Conservation (phyloP, 192 early-diverging fungal species). For the Backusella tarrabulga region DNA sequence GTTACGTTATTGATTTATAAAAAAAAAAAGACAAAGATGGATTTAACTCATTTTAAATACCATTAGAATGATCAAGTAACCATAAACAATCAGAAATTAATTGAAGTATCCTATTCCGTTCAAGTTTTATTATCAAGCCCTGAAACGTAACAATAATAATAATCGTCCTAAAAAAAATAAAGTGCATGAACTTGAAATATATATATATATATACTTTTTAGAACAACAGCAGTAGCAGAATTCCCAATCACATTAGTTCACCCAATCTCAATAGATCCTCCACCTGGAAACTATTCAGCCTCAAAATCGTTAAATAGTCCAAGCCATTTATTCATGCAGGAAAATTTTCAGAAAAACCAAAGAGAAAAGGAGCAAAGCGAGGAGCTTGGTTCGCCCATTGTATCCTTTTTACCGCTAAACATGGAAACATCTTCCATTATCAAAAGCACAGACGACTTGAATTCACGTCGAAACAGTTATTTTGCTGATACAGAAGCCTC, state of each 20-base stretch:
- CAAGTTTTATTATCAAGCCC: background rate
- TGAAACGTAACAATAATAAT: background rate
- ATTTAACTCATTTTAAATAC: background rate
- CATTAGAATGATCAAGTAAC: conserved; percentile 1
- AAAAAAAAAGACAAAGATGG: background rate
- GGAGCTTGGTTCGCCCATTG: background rate
- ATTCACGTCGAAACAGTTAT: background rate
- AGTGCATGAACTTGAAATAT: background rate
- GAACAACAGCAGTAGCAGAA: conserved; percentile 13
- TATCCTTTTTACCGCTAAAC: background rate
- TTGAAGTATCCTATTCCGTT: conserved; percentile 9
- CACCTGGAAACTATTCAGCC: conserved; percentile 3
- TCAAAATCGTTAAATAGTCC: background rate
- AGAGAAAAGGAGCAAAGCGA: background rate
- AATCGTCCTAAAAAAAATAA: background rate
- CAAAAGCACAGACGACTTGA: background rate
- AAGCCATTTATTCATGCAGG: background rate
- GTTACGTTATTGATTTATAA: background rate
- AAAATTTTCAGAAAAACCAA: background rate
- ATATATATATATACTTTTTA: background rate
- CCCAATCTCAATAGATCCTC: conserved; percentile 20
- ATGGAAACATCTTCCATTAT: conserved; percentile 3
- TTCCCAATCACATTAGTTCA: conserved; percentile 16
- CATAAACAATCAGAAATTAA: conserved; percentile 2
- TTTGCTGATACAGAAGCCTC: background rate